These are phyloP conservation scores for Lagenaria siceraria DNA, from an alignment of 306 rosid species.

Conservation along the genomic window DNA sequence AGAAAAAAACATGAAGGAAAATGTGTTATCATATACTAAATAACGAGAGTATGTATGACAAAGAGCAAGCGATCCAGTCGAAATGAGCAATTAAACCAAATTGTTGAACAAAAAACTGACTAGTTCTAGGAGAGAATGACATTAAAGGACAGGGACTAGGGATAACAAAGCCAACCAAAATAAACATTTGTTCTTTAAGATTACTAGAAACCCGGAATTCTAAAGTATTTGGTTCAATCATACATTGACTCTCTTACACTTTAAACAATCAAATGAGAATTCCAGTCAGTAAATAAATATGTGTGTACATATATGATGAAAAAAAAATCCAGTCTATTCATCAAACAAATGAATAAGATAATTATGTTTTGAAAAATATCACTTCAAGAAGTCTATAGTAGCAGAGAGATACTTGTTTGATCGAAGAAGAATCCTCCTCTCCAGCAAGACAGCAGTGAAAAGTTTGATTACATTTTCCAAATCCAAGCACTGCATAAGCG, in stretches of 20 bases:
- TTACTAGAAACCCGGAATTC: not conserved
- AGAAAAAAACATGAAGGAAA: not conserved
- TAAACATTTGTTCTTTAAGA: not conserved
- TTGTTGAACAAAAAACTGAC: not conserved
- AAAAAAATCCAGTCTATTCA: not conserved
- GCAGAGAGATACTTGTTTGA: conserved; percentile 68
- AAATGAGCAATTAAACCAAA: not conserved
- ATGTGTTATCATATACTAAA: not conserved
- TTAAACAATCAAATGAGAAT: not conserved
- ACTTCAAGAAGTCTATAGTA: conserved; percentile 6
- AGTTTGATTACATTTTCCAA: conserved; percentile 76
- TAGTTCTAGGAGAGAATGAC: not conserved
- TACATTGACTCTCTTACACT: not conserved
- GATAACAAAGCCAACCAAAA: not conserved
- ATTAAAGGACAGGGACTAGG: not conserved
- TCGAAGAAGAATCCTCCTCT: conserved; percentile 87
- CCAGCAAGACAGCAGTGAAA: conserved; percentile 92
- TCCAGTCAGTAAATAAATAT: not conserved
- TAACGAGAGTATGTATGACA: not conserved
- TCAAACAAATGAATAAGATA: not conserved
- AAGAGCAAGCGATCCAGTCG: not conserved
- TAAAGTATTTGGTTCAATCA: not conserved
- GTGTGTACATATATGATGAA: too few species aligned
- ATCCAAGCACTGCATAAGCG: conserved; percentile 89
- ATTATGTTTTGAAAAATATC: not conserved